Evolutionary conservation across 192 early-diverging fungal genomes (phyloP), one percentile per base, ranked within the genome.

Genomic region (Linnemannia elongata): DNA sequence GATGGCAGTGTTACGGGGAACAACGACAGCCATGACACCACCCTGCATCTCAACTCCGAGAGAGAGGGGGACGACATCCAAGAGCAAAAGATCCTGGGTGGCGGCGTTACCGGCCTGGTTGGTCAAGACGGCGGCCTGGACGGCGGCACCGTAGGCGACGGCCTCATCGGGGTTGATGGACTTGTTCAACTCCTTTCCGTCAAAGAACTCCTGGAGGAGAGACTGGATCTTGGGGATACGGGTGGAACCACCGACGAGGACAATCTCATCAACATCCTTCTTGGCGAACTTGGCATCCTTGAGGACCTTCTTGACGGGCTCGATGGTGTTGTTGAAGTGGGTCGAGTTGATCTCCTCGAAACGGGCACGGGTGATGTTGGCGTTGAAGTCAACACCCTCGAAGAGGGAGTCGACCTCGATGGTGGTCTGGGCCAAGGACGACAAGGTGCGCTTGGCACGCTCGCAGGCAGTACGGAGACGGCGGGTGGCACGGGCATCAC

Each of bases 141-240:
- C 96, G 71, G 96, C 97, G 74, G 97, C 96, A 89, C 97, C 97
- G 88, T 96, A 96, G 75, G 96, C 97, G 52, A 98, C 96, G 63
- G 96, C 96, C 91, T 98, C 97, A 91, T 98, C 97, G 82, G 97
- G 97, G 94, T 99, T 98, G 93, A 97, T 97, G 69, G 94, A 93
- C 92, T 95, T 96, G 91, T 93, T 95, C 75, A 91, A 88, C 90
- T 94, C 92, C 93, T 96, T 96, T 77, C 94, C 94, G 88, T 93
- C 91, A 80, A 97, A 97, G 89, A 93, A 94, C 69, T 94, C 93
- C 88, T 93, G 88, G 63, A 97, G 88, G 52, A 97, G 91, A 36
- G 93, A 82, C 91, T 95, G 94, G 89, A 98, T 93, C 92, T 96
- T 97, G 91, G 97, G 97, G 88, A 98, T 98, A 90, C 96, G 97